Evolutionary conservation across 306 rosid species (phyloP).

Genomic region (Glycine tomentella): DNA sequence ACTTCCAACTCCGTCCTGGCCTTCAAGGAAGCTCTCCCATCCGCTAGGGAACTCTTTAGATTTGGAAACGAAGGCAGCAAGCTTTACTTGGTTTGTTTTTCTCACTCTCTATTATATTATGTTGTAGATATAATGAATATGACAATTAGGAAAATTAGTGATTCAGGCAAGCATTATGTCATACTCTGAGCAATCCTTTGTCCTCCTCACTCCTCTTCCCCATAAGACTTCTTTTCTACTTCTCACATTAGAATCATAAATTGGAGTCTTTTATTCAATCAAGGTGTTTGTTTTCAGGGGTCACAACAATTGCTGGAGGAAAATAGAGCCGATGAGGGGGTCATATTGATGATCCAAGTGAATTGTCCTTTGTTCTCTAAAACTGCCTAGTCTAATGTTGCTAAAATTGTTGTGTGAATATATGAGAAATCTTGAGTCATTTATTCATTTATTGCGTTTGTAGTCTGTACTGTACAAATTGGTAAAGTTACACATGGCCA

Average conservation of each 20-base stretch:
- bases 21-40: too few relatives aligned
- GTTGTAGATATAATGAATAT: constrained; percentile 40
- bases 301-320: too few relatives aligned
- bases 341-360: too few relatives aligned
- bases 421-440: too few relatives aligned
- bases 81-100: constrained; percentile 86
- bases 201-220: neutral
- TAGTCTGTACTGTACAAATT: too few relatives aligned
- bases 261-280: constrained; percentile 34
- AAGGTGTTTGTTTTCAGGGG: too few relatives aligned
- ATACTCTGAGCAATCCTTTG: neutral
- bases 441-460: too few relatives aligned
- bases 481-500: too few relatives aligned
- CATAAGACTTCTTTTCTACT: neutral
- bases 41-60: constrained; percentile 73
- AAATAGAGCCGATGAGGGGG: too few relatives aligned
- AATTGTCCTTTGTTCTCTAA: neutral
- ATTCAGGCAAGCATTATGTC: constrained; percentile 62
- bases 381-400: too few relatives aligned
- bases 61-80: constrained; percentile 86
- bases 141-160: constrained; percentile 40
- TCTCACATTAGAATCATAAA: constrained; percentile 18
- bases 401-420: too few relatives aligned
- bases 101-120: constrained; percentile 36
- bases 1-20: too few relatives aligned